phyloP scores from a whole-genome alignment of 208 protist genomes.

The Leishmania amazonensis region DNA sequence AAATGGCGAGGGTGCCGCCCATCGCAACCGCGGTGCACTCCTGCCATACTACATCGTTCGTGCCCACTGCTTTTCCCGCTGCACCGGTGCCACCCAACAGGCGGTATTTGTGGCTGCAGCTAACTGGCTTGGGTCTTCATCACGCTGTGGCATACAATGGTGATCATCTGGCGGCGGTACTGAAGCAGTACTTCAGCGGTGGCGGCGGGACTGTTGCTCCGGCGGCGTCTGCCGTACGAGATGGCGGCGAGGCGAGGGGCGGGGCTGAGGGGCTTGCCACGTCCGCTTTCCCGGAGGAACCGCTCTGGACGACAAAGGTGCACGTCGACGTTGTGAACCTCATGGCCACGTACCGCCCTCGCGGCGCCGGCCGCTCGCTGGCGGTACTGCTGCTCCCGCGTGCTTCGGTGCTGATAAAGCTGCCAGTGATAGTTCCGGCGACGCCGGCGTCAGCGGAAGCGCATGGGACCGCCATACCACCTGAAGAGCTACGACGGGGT shows the following conservation, averaged over 20 bases:
- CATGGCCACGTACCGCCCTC: constrained; percentile 37
- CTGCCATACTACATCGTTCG: background rate
- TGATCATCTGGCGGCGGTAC: constrained; percentile 49
- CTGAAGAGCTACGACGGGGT: background rate
- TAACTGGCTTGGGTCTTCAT: constrained; percentile 40
- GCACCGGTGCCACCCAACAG: background rate
- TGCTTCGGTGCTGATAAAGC: constrained; percentile 22
- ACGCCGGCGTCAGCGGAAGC: background rate
- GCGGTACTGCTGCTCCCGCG: constrained; percentile 30
- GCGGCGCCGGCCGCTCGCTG: constrained; percentile 26
- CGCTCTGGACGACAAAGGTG: constrained; percentile 17
- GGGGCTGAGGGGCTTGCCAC: background rate
- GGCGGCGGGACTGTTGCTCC: constrained; percentile 1
- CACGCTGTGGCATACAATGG: constrained; percentile 55
- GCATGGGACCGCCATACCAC: background rate
- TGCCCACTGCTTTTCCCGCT: background rate
- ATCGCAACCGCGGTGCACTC: background rate
- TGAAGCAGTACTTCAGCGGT: constrained; percentile 50
- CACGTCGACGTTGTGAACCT: constrained; percentile 25
- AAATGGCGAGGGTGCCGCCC: background rate
- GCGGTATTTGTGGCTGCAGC: constrained; percentile 27
- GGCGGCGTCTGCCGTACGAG: background rate
- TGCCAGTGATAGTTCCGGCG: background rate
- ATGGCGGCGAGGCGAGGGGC: background rate
- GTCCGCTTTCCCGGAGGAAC: background rate